A percentile compares a stretch with the other conserved stretches of the same genome.
These are phyloP conservation scores for Neostapfia colusana DNA, from an alignment of 176 grass and related monocot species.

Conservation along the genomic window DNA sequence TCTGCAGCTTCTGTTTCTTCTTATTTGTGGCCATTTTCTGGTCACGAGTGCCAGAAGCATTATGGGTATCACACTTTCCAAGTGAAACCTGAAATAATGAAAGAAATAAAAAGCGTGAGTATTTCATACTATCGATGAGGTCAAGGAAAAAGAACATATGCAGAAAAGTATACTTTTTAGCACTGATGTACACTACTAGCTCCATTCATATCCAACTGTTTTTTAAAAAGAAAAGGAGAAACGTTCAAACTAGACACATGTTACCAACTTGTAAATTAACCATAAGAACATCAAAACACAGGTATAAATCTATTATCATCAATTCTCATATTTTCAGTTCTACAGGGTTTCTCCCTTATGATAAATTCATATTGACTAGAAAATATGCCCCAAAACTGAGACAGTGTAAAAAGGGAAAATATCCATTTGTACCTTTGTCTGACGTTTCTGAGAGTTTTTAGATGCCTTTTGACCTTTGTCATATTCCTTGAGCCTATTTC, in stretches of 20 bases:
- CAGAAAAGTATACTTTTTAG: neutral
- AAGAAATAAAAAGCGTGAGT: conserved; percentile 32
- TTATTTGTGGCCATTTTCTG: conserved; percentile 40
- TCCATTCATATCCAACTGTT: neutral
- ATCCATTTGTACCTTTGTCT: conserved; percentile 19
- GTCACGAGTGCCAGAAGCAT: conserved; percentile 5
- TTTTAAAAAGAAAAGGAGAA: neutral
- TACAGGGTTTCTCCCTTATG: neutral
- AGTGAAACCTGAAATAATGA: conserved; percentile 40
- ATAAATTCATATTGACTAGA: neutral
- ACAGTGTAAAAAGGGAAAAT: neutral
- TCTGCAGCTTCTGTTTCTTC: conserved; percentile 40
- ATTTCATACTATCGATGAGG: neutral
- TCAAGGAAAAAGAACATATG: neutral
- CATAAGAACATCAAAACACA: conserved; percentile 13
- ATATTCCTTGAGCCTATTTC: conserved; percentile 17
- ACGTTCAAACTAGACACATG: neutral
- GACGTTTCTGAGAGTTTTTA: conserved; percentile 15
- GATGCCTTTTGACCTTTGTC: conserved; percentile 29
- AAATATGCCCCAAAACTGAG: conserved; percentile 3
- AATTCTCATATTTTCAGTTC: neutral
- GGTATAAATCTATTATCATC: neutral
- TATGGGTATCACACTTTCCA: conserved; percentile 35
- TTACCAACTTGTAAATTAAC: conserved; percentile 3
- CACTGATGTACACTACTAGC: neutral